A percentile compares a stretch with the other conserved stretches of the same genome.
phyloP scores from a whole-genome alignment of 352 stramenopile genomes.

The Lagenidium giganteum region DNA sequence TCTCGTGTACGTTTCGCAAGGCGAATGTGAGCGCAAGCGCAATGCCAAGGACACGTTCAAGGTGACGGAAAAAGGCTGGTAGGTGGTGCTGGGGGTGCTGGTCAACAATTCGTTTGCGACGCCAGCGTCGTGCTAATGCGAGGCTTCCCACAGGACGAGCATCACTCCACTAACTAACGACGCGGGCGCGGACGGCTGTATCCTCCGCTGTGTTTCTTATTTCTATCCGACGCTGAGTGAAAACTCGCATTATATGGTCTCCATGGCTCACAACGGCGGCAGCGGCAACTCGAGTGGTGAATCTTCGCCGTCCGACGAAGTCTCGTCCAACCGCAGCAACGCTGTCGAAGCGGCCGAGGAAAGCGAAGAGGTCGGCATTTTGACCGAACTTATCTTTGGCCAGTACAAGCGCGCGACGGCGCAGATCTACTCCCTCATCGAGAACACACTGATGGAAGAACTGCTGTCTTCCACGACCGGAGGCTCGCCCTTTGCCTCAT shows the following conservation, averaged over 20 bases:
- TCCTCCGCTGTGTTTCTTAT: constrained; percentile 10
- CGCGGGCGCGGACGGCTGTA: constrained; percentile 11
- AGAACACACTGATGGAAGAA: constrained; percentile 31
- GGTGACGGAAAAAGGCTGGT: constrained; percentile 34
- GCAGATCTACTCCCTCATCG: constrained; percentile 22
- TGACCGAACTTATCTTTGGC: constrained; percentile 23
- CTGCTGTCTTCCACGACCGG: no score
- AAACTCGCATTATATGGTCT: no score
- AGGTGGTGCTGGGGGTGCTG: no score
- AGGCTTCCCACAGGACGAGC: constrained; percentile 13
- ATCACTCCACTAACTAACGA: constrained; percentile 9
- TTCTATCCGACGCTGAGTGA: constrained; percentile 13
- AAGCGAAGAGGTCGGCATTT: constrained; percentile 19
- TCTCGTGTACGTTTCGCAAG: constrained; percentile 28
- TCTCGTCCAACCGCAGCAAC: constrained; percentile 5
- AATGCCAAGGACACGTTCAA: constrained; percentile 26
- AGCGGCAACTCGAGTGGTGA: no score
- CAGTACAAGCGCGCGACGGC: constrained; percentile 19
- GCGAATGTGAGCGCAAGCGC: constrained; percentile 25
- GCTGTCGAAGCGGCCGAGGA: constrained; percentile 5
- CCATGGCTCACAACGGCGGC: no score
- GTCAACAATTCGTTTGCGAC: no score
- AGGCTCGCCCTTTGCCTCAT: no score
- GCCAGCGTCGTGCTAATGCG: no score
- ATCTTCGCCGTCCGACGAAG: constrained; percentile 10